Base-by-base conservation (phyloP, 116 monocot species). In the Phalaenopsis hybrid region DNA sequence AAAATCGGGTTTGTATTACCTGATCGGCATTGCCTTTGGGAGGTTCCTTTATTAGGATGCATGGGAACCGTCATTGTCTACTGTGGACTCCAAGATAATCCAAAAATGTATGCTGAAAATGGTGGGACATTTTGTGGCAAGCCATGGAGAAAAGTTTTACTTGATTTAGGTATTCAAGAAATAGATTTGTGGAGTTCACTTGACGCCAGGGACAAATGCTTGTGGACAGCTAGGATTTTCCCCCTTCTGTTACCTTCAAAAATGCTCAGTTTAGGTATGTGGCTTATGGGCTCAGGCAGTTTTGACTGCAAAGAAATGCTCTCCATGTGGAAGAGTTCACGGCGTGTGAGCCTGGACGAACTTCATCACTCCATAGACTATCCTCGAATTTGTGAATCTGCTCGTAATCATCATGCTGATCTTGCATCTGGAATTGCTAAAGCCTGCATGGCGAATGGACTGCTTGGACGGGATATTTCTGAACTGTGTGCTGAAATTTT, bases 81-180 rank as follows among this genome's bases (percentile, higher is more conserved):
- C 79, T 94, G 97, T 85, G 94, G 97, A 18, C 83, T 97, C 43
- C 91, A 97, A 86, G 97, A 97, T 84, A 97, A 97, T 76, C 94
- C 97, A 75, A 97, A 97, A 82, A 82, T n/a, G 79, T 73, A 84
- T 11, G 68, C 90, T 72, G 80, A 83, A 55, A 79, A 45, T n/a
- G 75, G 83, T 82, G 97, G 94, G 31, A 93, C 93, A 17, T 97
- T 97, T 85, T 92, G 97, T 89, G 97, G 97, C 6, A 94, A 90
- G 79, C 93, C 97, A 82, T 97, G 97, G 97, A 94, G 81, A 63
- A 91, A 84, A 80, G 65, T 97, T 59, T 86, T 97, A 65, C 58
- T 77, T 83, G 84, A 89, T 84, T 85, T 97, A 69, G 88, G 86
- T 41, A 91, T 97, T 84, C 78, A 91, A 48, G 90, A 90, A 90